These are phyloP conservation scores for Saccharomycopsis fermentans DNA, from an alignment of 805 yeast genomes.

Conservation along the genomic window DNA sequence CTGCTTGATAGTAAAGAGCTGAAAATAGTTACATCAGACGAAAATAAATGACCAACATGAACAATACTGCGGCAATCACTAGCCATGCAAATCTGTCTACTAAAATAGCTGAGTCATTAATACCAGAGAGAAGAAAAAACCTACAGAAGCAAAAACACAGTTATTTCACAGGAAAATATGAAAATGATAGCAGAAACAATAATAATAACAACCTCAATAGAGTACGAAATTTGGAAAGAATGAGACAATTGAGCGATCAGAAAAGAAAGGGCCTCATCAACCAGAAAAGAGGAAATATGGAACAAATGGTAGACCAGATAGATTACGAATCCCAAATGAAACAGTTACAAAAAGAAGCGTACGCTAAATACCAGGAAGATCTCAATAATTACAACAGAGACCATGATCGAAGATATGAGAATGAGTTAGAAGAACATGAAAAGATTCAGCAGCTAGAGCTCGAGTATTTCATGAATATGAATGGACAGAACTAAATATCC, in stretches of 20 bases:
- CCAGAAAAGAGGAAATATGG: not conserved
- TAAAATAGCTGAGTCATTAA: not conserved
- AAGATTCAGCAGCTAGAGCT: not conserved
- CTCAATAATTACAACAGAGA: not conserved
- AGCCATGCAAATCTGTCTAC: not conserved
- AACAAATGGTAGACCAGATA: not conserved
- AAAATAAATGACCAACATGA: not conserved
- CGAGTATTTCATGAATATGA: not conserved
- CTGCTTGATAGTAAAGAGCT: too few species aligned
- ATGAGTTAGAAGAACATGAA: not conserved
- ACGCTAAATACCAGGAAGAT: not conserved
- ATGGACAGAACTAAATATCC: not conserved
- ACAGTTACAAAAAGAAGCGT: not conserved
- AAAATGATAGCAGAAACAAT: not conserved
- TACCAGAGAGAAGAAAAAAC: not conserved
- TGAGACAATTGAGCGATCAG: not conserved
- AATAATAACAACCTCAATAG: not conserved
- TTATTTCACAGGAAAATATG: not conserved
- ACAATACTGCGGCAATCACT: not conserved
- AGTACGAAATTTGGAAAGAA: not conserved
- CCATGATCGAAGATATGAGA: not conserved
- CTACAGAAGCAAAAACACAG: not conserved
- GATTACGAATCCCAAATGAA: not conserved
- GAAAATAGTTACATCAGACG: too few species aligned
- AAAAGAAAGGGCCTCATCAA: not conserved